A percentile compares a stretch with the other conserved stretches of the same genome.
Evolutionary conservation across 2,329 filamentous ascomycete species (phyloP).

Genomic region (Aspergillus sp.): DNA sequence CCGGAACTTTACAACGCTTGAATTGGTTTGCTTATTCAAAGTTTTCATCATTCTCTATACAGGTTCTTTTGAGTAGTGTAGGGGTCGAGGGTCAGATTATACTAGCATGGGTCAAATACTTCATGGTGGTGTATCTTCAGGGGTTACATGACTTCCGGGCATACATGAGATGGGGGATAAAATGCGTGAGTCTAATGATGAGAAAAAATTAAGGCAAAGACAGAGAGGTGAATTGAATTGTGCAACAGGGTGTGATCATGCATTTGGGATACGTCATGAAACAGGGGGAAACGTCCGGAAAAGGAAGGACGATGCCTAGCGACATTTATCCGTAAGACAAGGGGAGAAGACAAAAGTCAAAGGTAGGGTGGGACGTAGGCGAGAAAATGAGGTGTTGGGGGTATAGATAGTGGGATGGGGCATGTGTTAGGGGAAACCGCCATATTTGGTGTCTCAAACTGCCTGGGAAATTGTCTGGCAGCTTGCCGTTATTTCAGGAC

Average conservation of each 20-base stretch:
- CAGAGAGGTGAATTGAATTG: slow-evolving; percentile 13
- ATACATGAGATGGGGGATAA: slow-evolving; percentile 34
- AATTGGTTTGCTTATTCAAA: slow-evolving; percentile 10
- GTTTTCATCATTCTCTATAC: slow-evolving; percentile 26
- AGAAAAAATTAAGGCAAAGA: slow-evolving; percentile 22
- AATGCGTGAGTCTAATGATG: slow-evolving; percentile 25
- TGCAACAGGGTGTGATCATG: slow-evolving; percentile 18
- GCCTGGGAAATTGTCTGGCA: neutral
- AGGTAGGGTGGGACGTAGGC: neutral
- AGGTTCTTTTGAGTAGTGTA: slow-evolving; percentile 26
- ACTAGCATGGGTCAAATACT: slow-evolving; percentile 22
- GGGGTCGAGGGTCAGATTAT: slow-evolving; percentile 20
- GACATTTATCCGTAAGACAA: slow-evolving; percentile 1
- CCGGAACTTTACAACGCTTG: neutral
- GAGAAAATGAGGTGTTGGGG: neutral
- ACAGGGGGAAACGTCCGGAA: slow-evolving; percentile 22
- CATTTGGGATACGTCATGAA: slow-evolving; percentile 20
- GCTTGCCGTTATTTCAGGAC: slow-evolving; percentile 13
- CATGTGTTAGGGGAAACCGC: neutral
- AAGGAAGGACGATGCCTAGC: slow-evolving; percentile 12
- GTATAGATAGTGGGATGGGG: slow-evolving; percentile 5
- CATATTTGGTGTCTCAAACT: neutral
- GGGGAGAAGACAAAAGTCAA: slow-evolving; percentile 4
- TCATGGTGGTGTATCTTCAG: slow-evolving; percentile 37
- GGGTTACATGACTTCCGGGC: slow-evolving; percentile 44